Evolutionary conservation across 2,329 filamentous ascomycete species (phyloP).

Genomic region (Chaetomium sp.): DNA sequence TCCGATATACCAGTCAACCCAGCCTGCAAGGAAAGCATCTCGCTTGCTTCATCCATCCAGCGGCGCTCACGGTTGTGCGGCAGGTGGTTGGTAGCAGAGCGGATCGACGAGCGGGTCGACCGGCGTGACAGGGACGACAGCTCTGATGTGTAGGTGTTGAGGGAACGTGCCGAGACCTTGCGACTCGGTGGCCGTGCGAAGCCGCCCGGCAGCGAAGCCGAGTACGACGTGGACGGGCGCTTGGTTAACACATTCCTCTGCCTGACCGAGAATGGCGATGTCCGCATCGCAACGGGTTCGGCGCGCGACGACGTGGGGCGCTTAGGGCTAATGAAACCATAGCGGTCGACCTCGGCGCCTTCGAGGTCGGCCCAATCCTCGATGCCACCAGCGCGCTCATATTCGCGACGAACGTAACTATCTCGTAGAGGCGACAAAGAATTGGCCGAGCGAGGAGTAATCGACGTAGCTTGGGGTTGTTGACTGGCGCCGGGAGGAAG

Average conservation of each 20-base stretch:
- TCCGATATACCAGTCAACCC: conserved; percentile 51
- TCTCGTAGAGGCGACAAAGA: conserved; percentile 40
- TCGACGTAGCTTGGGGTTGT: conserved; percentile 29
- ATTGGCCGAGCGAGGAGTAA: conserved; percentile 37
- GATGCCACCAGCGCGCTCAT: conserved; percentile 51
- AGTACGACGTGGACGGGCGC: conserved; percentile 33
- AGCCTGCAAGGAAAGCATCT: conserved; percentile 56
- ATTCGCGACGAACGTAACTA: conserved; percentile 32
- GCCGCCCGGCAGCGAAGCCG: conserved; percentile 30
- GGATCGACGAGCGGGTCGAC: conserved; percentile 49
- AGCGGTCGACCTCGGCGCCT: conserved; percentile 57
- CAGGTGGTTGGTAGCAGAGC: conserved; percentile 52
- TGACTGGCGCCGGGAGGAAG: conserved; percentile 23
- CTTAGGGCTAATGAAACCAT: conserved; percentile 56
- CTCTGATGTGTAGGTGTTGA: conserved; percentile 51
- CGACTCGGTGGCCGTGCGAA: conserved; percentile 41
- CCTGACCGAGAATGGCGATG: conserved; percentile 40
- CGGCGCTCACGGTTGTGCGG: conserved; percentile 56
- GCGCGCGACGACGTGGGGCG: conserved; percentile 37
- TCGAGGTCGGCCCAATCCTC: conserved; percentile 63
- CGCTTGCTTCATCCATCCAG: conserved; percentile 59
- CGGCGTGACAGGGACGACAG: conserved; percentile 45
- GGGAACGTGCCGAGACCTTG: conserved; percentile 52
- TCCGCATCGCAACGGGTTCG: conserved; percentile 36
- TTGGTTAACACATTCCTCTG: conserved; percentile 41